These are phyloP conservation scores for Fusarium chuoi DNA, from an alignment of 2,329 filamentous ascomycete species.

Conservation along the genomic window DNA sequence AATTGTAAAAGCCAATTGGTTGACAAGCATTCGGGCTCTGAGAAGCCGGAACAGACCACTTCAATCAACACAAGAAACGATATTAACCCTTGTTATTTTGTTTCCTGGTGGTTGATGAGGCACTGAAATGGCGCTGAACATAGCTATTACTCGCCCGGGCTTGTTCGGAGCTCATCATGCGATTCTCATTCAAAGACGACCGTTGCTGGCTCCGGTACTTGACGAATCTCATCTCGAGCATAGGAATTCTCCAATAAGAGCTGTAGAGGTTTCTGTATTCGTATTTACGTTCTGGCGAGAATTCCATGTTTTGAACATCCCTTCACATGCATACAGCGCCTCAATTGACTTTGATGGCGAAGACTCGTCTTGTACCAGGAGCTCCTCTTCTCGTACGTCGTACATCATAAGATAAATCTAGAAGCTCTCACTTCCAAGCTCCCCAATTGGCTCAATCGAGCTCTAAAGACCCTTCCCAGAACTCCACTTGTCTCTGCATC, in stretches of 20 bases:
- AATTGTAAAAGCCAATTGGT: constrained; percentile 14
- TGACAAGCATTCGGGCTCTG: constrained; percentile 17
- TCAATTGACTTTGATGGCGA: background rate
- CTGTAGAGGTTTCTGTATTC: constrained; percentile 18
- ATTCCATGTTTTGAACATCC: background rate
- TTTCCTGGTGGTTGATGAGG: background rate
- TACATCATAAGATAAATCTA: constrained; percentile 24
- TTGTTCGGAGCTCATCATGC: constrained; percentile 42
- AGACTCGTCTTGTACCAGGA: background rate
- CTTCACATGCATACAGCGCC: background rate
- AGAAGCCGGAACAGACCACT: constrained; percentile 29
- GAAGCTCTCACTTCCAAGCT: background rate
- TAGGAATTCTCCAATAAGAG: constrained; percentile 13
- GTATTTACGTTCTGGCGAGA: background rate
- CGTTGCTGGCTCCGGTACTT: constrained; percentile 31
- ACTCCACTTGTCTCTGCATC: constrained; percentile 18
- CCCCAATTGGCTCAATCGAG: constrained; percentile 30
- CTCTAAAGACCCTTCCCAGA: constrained; percentile 8
- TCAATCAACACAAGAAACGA: background rate
- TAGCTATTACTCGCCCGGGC: constrained; percentile 8
- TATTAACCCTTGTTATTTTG: background rate
- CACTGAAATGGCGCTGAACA: background rate
- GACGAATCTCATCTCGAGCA: constrained; percentile 16
- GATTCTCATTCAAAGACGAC: constrained; percentile 37
- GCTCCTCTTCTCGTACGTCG: constrained; percentile 24